These are phyloP conservation scores for Stagonosporopsis tanaceti DNA, from an alignment of 2,329 filamentous ascomycete genomes.

Conservation along the genomic window DNA sequence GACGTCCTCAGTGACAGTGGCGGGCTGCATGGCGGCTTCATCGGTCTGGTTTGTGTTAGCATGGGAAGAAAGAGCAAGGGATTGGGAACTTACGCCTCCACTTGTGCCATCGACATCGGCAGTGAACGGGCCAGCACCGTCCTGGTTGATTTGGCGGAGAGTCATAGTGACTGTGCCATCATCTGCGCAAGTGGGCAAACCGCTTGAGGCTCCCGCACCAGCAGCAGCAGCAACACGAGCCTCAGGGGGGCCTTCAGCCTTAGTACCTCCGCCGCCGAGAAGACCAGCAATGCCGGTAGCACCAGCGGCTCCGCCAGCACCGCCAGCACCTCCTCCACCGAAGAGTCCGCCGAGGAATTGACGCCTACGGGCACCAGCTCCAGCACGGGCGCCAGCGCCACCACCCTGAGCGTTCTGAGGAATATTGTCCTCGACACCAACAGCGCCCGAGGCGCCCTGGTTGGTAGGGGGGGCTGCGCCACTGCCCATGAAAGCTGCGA, in stretches of 20 bases:
- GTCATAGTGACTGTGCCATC: slow-evolving; percentile 69
- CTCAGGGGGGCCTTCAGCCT: slow-evolving; percentile 58
- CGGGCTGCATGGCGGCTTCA: slow-evolving; percentile 65
- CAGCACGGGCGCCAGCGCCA: not conserved
- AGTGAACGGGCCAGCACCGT: slow-evolving; percentile 70
- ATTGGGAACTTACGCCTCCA: slow-evolving; percentile 55
- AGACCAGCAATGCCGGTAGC: slow-evolving; percentile 43
- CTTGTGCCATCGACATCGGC: slow-evolving; percentile 70
- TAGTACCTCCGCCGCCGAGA: slow-evolving; percentile 56
- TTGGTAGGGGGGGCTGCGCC: slow-evolving; percentile 41
- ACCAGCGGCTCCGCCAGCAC: slow-evolving; percentile 35
- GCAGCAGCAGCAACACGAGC: slow-evolving; percentile 62
- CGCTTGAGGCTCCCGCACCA: slow-evolving; percentile 62
- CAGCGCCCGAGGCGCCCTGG: slow-evolving; percentile 39
- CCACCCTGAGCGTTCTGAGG: slow-evolving; percentile 22
- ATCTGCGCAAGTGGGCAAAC: slow-evolving; percentile 68
- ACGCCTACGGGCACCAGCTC: slow-evolving; percentile 31
- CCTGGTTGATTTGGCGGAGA: slow-evolving; percentile 74
- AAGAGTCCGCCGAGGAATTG: slow-evolving; percentile 45
- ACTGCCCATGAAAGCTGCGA: slow-evolving; percentile 66
- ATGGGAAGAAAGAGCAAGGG: not conserved
- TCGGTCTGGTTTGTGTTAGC: slow-evolving; percentile 52
- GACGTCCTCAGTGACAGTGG: slow-evolving; percentile 67
- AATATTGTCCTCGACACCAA: slow-evolving; percentile 47
- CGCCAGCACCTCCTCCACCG: slow-evolving; percentile 43